Evolutionary conservation across 495 filamentous ascomycete species (phyloP).

Genomic region (Podospora pseudoanserina): DNA sequence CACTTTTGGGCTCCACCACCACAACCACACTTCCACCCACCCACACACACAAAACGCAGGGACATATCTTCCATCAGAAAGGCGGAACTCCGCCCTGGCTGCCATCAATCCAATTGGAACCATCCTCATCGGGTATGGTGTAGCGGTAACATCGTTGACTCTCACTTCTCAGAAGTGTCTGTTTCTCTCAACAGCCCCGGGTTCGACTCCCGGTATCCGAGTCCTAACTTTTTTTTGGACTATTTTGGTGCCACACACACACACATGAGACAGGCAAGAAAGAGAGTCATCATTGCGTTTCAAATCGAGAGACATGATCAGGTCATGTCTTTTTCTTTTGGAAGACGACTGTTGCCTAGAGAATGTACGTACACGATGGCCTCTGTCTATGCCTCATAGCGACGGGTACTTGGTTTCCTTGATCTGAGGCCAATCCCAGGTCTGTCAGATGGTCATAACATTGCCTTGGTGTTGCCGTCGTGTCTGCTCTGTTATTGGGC

Average conservation of each 20-base stretch:
- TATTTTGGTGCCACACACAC: not conserved
- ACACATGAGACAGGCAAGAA: not conserved
- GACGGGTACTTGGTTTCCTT: too few relatives aligned
- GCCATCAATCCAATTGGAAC: slow-evolving; percentile 4
- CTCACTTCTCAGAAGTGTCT: too few relatives aligned
- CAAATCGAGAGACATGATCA: not conserved
- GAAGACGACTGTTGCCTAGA: not conserved
- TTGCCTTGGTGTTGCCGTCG: too few relatives aligned
- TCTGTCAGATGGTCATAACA: too few relatives aligned
- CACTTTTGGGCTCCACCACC: too few relatives aligned
- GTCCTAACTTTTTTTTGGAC: slow-evolving; percentile 1
- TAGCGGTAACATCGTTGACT: too few relatives aligned
- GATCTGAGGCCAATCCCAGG: too few relatives aligned
- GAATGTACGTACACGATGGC: not conserved
- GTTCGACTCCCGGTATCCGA: slow-evolving; percentile 17
- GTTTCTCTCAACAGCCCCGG: slow-evolving; percentile 13
- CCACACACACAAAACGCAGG: not conserved
- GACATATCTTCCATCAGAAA: not conserved
- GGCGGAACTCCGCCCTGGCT: not conserved
- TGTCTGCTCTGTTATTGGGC: too few relatives aligned
- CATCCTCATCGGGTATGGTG: slow-evolving; percentile 13
- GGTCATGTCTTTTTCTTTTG: not conserved
- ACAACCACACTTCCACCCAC: too few relatives aligned
- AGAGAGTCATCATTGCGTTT: not conserved
- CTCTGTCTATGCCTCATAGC: too few relatives aligned